Evolutionary conservation across 306 rosid genomes (phyloP).

Genomic region (Rubus parviflorus): DNA sequence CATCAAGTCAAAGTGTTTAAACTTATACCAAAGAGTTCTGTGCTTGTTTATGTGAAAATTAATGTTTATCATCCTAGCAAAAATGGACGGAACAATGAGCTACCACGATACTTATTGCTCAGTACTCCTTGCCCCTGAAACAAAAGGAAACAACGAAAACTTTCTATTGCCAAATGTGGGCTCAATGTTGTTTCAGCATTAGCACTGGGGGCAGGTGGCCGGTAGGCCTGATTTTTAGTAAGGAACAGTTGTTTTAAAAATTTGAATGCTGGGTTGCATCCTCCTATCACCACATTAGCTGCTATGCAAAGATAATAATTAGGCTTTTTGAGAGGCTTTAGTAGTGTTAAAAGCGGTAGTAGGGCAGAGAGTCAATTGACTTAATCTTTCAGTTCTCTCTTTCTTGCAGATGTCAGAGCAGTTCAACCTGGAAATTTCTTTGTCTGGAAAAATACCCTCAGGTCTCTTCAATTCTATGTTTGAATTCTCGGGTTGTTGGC

Average conservation of each 20-base stretch:
- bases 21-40: neutral
- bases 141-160: too few species aligned
- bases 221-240: neutral
- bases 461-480: conserved; percentile 95
- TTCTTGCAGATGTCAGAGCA: conserved; percentile 93
- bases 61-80: too few species aligned
- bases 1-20: neutral
- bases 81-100: neutral
- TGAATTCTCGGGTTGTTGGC: conserved; percentile 96
- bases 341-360: neutral
- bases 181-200: neutral
- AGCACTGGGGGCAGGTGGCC: neutral
- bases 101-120: neutral
- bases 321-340: neutral
- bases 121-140: neutral
- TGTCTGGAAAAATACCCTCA: conserved; percentile 93
- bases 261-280: neutral
- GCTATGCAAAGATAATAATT: neutral
- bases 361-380: neutral
- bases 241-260: neutral
- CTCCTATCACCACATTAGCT: neutral
- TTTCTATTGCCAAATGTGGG: neutral
- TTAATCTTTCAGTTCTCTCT: neutral
- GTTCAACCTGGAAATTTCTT: conserved; percentile 84
- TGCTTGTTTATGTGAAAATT: neutral